Base-by-base conservation (phyloP, 192 early-diverging fungal species). In the Rhizoclosmatium globosum region DNA sequence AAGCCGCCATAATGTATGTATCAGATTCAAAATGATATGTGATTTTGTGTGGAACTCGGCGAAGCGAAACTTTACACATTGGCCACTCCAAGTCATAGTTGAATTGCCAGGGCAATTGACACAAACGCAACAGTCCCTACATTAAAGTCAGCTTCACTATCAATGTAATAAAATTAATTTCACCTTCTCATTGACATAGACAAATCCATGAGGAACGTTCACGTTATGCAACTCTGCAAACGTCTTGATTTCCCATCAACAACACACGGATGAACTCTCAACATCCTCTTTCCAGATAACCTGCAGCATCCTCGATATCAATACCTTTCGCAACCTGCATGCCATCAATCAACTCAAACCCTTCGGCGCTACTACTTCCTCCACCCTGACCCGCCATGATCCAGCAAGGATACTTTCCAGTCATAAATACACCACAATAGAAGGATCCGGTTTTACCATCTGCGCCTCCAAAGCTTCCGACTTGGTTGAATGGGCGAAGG, bases 1-100 rank as follows among this genome's bases (percentile, higher is more conserved):
- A 91, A 2, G 95, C 90, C 1, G 94, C 88, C 2, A 94, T 83
- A 7, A 91, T 93, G 82, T 96, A 96, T 39, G 93, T 95, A 64
- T 94, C 89, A 65, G 94, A 93, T 48, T 89, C 79, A 31, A 93
- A 88, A 76, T 99, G 97, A 82, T 94, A 97, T 48, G 89, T 84
- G 41, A 98, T 86, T 41, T 93, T 91, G 73, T 94, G 92, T 1
- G 91, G 90, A 1, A 89, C 88, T n/a, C 88, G 84, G 9, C 86
- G 87, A 31, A 95, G 74, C 2, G 86, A 86, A 4, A 95, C 83
- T 71, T 93, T 94, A 75, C 91, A 90, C 48, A 93, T 84, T 0
- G 94, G 91, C 93, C 93, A 95, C 50, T 90, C 87, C 71, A 89
- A 79, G 71, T 96, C 93, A 71, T 92, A 94, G 17, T 81, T 85